Base-by-base conservation (phyloP, 352 stramenopile species). In the Pythium aristosporum region DNA sequence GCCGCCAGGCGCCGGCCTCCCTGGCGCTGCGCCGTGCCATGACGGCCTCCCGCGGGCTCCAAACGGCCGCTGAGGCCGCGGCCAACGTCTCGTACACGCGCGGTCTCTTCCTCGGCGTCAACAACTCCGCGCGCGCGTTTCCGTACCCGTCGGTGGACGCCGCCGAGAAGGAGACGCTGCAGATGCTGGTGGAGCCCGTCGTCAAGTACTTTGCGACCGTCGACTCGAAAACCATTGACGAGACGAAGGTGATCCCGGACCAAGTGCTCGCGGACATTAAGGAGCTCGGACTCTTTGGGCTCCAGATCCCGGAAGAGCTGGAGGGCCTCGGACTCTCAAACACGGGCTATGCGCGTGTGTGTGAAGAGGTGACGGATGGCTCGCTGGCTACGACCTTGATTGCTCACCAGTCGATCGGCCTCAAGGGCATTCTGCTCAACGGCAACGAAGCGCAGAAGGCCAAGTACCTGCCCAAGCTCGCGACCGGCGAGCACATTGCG, bases 401-500 rank as follows among this genome's bases (percentile, higher is more conserved):
- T 85, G 85, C 88, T 7, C 86, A 95, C 60, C 86, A 94, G 72
- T 94, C 85, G 32, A 96, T 96, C 28, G 88, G 88, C 7, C 73
- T 94, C 41, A 94, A 95, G 72, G 86, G 88, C 28, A 94, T 96
- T 46, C 37, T 96, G 68, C 85, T 96, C 53, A 92, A 92, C 65
- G 88, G 88, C 51, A 96, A 91, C 61, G 73, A 88, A 18, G 73
- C 61, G 47, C 88, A 93, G 69, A 89, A 96, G 79, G 72, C 77
- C 44, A 93, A 96, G 68, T 97, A 96, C 74, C 67, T 96, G 37
- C 88, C 89, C 15, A 94, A 94, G 61, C 75, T 96, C n/a, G 89
- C 88, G n/a, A 91, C 83, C 20, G 86, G 85, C 28, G 86, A 95
- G 68, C 77, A 95, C 69, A 80, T 95, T 34, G 86, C 86, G 20